Evolutionary conservation across 768 basidiomycete species (phyloP).

Genomic region (Megacollybia marginata): DNA sequence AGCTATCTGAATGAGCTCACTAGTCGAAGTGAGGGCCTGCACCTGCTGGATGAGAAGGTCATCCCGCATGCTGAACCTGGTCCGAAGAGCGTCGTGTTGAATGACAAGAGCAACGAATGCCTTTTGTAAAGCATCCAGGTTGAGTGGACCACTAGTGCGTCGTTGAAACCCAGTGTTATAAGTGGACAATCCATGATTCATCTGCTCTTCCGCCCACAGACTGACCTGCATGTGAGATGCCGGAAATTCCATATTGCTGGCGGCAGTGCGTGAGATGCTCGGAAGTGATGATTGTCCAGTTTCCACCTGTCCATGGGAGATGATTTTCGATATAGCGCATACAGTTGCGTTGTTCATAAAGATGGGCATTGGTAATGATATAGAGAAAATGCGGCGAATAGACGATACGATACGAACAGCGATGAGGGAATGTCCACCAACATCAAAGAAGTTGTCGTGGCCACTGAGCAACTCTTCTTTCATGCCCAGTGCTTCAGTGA

Average conservation of each 20-base stretch:
- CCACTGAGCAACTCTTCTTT: neutral
- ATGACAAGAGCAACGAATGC: neutral
- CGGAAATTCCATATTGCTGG: no score
- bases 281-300: no score
- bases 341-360: no score
- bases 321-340: no score
- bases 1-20: neutral
- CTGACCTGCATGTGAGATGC: neutral
- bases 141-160: neutral
- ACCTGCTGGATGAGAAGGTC: neutral
- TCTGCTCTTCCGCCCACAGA: neutral
- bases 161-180: neutral
- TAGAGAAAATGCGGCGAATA: neutral
- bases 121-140: neutral
- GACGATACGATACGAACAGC: neutral
- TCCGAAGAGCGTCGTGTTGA: neutral
- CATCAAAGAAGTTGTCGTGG: neutral
- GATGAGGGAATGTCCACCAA: neutral
- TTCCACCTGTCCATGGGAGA: no score
- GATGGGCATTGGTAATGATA: no score
- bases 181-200: neutral
- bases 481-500: neutral
- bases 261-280: no score
- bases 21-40: neutral
- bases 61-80: neutral